Conservation (phyloP, 768 basidiomycete species). For the Kwoniella europaea region DNA sequence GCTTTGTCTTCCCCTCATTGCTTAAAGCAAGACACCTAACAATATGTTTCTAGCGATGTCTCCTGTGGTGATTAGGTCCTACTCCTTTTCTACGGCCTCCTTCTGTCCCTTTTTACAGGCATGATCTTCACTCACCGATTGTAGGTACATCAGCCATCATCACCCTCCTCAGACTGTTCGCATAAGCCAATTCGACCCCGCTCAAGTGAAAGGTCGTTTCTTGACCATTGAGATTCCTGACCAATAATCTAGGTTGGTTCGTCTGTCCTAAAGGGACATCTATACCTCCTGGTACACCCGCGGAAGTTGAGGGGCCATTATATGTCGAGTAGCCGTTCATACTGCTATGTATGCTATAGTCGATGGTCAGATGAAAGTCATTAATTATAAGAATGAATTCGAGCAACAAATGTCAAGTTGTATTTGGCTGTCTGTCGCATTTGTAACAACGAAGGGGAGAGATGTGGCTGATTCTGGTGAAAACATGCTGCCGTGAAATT, state of each 20-base stretch:
- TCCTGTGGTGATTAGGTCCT: neutral
- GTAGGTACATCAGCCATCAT: conserved; percentile 98
- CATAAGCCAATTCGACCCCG: conserved; percentile 94
- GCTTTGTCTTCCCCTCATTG: too few species aligned
- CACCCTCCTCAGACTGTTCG: conserved; percentile 89
- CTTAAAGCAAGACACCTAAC: too few species aligned
- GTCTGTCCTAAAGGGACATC: conserved; percentile 44
- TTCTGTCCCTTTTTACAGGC: neutral
- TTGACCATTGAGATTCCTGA: conserved; percentile 69
- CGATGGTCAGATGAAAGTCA: too few species aligned
- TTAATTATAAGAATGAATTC: neutral
- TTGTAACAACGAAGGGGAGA: neutral
- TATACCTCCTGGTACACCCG: conserved; percentile 23
- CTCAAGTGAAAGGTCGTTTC: conserved; percentile 88
- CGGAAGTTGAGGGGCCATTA: conserved; percentile 7
- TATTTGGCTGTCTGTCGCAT: neutral
- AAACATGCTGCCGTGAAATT: neutral
- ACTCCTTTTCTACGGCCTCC: neutral
- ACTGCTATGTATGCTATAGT: neutral
- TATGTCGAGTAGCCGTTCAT: conserved; percentile 16
- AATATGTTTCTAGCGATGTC: neutral
- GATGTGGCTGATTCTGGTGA: neutral
- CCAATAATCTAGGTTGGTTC: conserved; percentile 46
- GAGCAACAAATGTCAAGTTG: too few species aligned
- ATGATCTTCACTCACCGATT: conserved; percentile 68